Conservation (phyloP, 208 protist genomes). For the Leishmania major region DNA sequence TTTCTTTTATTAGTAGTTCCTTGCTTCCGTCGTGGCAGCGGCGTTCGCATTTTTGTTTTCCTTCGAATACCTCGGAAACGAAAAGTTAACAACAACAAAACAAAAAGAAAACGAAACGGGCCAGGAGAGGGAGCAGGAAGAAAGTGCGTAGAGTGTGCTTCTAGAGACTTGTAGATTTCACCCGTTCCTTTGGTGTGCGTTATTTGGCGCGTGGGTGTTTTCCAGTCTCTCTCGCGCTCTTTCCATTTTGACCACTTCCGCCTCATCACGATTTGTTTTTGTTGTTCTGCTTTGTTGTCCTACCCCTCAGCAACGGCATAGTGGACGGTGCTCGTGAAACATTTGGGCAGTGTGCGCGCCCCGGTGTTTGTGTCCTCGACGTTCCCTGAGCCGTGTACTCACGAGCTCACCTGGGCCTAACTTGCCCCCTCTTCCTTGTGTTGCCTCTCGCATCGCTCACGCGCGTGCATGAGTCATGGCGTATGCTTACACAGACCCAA, state of each 20-base stretch:
- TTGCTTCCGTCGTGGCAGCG: neutral
- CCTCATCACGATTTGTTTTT: neutral
- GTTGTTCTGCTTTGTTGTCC: neutral
- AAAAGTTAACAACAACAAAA: neutral
- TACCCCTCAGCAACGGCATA: neutral
- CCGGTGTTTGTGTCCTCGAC: neutral
- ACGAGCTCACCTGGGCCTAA: neutral
- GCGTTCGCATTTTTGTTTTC: neutral
- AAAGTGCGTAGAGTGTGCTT: neutral
- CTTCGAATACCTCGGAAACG: neutral
- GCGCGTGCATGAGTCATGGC: conserved; percentile 13
- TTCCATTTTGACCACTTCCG: neutral
- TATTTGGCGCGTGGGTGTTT: too few species aligned
- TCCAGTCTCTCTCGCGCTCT: neutral
- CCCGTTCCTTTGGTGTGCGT: too few species aligned
- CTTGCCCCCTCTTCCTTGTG: neutral
- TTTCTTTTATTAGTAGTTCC: neutral
- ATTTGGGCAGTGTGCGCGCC: neutral
- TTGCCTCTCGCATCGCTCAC: neutral
- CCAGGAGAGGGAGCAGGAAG: neutral
- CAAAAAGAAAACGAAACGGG: neutral
- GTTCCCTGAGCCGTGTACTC: neutral
- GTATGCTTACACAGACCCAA: conserved; percentile 23
- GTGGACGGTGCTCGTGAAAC: neutral
- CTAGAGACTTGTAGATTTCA: too few species aligned